These are phyloP conservation scores for Simplicillium sp. DNA, from an alignment of 2,329 filamentous ascomycete genomes.

Conservation along the genomic window DNA sequence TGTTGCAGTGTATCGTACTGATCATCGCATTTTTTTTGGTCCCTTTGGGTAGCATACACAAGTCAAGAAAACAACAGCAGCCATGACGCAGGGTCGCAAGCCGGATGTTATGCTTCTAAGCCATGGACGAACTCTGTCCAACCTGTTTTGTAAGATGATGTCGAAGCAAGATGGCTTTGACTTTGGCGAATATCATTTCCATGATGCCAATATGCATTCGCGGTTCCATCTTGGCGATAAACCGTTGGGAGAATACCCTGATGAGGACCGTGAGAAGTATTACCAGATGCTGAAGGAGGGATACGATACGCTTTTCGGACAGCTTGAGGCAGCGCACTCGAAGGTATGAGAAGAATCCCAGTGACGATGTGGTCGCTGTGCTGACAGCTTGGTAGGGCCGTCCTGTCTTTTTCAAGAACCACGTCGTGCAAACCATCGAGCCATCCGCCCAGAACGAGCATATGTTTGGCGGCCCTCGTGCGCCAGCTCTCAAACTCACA, in stretches of 20 bases:
- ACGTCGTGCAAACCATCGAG: slow-evolving; percentile 3
- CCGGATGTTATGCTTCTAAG: slow-evolving; percentile 6
- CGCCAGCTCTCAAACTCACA: not conserved
- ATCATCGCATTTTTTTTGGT: too few relatives aligned
- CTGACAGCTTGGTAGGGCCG: not conserved
- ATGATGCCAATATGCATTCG: slow-evolving; percentile 1
- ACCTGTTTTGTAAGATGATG: slow-evolving; percentile 6
- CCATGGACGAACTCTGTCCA: slow-evolving; percentile 4
- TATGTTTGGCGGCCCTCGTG: slow-evolving; percentile 1
- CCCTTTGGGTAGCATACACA: too few relatives aligned
- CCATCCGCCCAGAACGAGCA: slow-evolving; percentile 1
- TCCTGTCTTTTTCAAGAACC: slow-evolving; percentile 6
- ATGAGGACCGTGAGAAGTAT: not conserved
- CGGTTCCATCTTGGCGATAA: not conserved
- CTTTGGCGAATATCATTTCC: slow-evolving; percentile 4
- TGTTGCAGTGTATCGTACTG: too few relatives aligned
- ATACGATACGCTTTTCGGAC: slow-evolving; percentile 1
- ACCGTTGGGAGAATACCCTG: not conserved
- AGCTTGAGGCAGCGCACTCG: slow-evolving; percentile 1
- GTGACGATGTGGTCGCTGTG: not conserved
- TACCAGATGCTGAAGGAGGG: slow-evolving; percentile 1
- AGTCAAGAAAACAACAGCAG: not conserved
- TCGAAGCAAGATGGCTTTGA: slow-evolving; percentile 6
- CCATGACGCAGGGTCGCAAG: slow-evolving; percentile 4
- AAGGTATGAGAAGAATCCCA: slow-evolving; percentile 1